Base-by-base conservation (phyloP, 805 yeast genomes). In the Spathaspora hagerdaliae region DNA sequence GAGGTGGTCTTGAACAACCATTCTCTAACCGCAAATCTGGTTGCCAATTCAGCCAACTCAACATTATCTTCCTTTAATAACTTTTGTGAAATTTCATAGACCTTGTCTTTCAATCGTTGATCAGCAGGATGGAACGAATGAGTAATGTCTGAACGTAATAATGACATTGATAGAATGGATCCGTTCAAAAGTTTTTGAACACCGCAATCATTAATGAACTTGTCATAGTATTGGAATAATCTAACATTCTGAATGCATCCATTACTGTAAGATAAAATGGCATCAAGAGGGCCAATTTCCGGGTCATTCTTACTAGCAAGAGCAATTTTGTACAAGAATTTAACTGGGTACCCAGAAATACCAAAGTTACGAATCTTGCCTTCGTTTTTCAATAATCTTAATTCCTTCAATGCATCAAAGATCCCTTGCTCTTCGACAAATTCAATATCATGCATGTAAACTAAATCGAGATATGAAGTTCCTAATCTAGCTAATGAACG, bases 391-490 rank as follows among this genome's bases (percentile, higher is more conserved):
- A 91, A 65, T 40, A 60, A 63, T 53, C 69, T 75, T 52, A 89
- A 69, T 52, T 81, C 83, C 27, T 61, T 65, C 43, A 92, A 67
- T 0, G 96, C 97, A 26, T 62, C 83, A 12, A 78, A 55, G 5
- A 83, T 78, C 19, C 77, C 77, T 1, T 61, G 69, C 31, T 75
- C 76, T 0, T 74, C 60, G 7, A 82, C 85, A 63, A 91, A 92
- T 60, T 91, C 98, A 39, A 90, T 79, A 59, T 91, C 98, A 64
- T 92, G 98, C 53, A 90, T 70, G 61, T 87, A 87, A 6, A 92
- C 91, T 48, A 87, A 66, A 61, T 91, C 97, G 51, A 92, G 60
- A 60, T 89, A 88, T 2, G 54, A 48, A 0, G 96, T 86, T 36
- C 75, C 59, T 42, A 91, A 73, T 46, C 97, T 69, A 39, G 77